phyloP scores from a whole-genome alignment of 805 yeast genomes.

The Komagataella pseudopastoris region DNA sequence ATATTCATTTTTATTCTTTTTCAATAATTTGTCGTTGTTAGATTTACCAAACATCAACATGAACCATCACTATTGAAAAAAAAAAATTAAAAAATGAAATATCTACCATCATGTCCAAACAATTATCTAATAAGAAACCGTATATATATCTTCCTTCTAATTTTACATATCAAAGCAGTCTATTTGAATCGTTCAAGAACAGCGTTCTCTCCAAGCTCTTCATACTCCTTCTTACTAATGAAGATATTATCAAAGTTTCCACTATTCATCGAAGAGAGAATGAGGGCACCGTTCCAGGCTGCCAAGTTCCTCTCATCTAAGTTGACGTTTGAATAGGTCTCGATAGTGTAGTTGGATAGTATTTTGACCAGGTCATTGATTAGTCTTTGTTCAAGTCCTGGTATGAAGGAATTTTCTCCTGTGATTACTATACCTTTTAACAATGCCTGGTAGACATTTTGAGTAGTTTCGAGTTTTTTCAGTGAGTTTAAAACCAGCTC shows the following conservation, averaged over 20 bases:
- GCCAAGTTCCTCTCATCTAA: conserved; percentile 41
- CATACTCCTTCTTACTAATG: conserved; percentile 49
- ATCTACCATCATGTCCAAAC: too few relatives aligned
- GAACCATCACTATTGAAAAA: too few relatives aligned
- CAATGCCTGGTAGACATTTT: conserved; percentile 23
- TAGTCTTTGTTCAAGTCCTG: conserved; percentile 42
- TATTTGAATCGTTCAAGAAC: conserved; percentile 30
- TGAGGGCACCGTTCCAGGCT: conserved; percentile 65
- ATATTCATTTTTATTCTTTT: too few relatives aligned
- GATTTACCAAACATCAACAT: too few relatives aligned
- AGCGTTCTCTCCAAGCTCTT: conserved; percentile 42
- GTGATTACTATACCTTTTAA: conserved; percentile 40
- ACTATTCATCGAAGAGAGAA: conserved; percentile 37
- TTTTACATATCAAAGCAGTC: neutral
- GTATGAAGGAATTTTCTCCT: conserved; percentile 44
- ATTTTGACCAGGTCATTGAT: conserved; percentile 39
- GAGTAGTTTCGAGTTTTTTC: conserved; percentile 29
- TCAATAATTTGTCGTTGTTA: too few relatives aligned
- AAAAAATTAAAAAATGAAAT: too few relatives aligned
- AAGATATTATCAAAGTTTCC: conserved; percentile 45
- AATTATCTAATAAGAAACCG: too few relatives aligned
- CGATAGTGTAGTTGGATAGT: conserved; percentile 35
- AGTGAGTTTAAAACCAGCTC: conserved; percentile 30
- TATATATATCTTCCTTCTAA: too few relatives aligned
- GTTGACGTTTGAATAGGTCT: conserved; percentile 24